A percentile compares a stretch with the other conserved stretches of the same genome.
phyloP scores from a whole-genome alignment of 805 yeast species.

The Zygosaccharomyces siamensis region DNA sequence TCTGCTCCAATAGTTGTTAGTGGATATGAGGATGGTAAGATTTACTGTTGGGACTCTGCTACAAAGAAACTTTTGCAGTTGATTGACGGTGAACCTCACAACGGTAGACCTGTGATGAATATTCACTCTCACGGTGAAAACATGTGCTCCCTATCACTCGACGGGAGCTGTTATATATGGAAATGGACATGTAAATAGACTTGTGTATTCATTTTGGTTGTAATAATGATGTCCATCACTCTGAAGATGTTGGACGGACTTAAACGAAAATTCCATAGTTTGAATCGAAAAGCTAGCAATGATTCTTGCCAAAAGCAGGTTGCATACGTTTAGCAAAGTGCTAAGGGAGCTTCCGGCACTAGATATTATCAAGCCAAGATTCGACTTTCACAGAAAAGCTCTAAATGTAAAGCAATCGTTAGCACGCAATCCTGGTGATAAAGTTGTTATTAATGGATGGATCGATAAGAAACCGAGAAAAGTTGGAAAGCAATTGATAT shows the following conservation, averaged over 20 bases:
- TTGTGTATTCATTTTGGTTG: neutral
- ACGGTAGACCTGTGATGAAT: conserved; percentile 23
- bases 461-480: conserved; percentile 68
- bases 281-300: neutral
- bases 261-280: neutral
- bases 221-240: neutral
- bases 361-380: conserved; percentile 14
- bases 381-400: conserved; percentile 15
- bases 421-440: conserved; percentile 6
- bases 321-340: conserved; percentile 9
- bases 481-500: conserved; percentile 57
- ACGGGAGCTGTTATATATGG: conserved; percentile 30
- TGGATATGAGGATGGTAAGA: conserved; percentile 29
- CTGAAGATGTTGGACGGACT: neutral
- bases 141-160: conserved; percentile 26
- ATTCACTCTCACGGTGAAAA: conserved; percentile 17
- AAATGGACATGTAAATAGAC: conserved; percentile 15
- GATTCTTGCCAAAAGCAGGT: conserved; percentile 1
- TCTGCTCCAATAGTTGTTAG: conserved; percentile 25
- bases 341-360: conserved; percentile 14
- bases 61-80: conserved; percentile 20
- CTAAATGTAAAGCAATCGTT: conserved; percentile 12
- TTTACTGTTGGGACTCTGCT: conserved; percentile 27
- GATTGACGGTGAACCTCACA: conserved; percentile 13
- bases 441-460: conserved; percentile 74